A percentile compares a stretch with the other conserved stretches of the same genome.
Conservation (phyloP, 768 basidiomycete species). For the Trametes coccinea region DNA sequence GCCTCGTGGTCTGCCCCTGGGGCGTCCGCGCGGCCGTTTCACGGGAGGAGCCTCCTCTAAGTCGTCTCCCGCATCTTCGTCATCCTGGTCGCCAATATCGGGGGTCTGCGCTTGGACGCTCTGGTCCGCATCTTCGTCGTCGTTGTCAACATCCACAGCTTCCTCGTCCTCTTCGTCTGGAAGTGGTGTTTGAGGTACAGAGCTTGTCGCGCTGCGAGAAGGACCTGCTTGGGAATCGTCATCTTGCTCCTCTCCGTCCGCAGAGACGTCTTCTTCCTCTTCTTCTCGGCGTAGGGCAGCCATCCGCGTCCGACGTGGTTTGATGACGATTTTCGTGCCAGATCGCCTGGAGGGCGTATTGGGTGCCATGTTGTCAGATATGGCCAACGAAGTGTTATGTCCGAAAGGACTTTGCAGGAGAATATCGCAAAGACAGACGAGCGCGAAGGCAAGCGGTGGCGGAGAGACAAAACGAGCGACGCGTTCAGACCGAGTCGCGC, state of each 20-base stretch:
- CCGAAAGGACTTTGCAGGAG: neutral
- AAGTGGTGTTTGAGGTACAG: conserved; percentile 14
- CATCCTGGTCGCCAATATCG: conserved; percentile 30
- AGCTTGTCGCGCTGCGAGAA: conserved; percentile 5
- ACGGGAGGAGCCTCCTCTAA: conserved; percentile 24
- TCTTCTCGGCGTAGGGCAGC: conserved; percentile 6
- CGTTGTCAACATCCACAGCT: conserved; percentile 23
- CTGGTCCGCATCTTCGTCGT: conserved; percentile 37
- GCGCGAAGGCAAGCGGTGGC: neutral
- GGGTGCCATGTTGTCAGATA: conserved; percentile 16
- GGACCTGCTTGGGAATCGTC: conserved; percentile 1
- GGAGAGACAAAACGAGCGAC: neutral
- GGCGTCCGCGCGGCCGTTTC: conserved; percentile 28
- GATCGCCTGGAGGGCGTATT: conserved; percentile 17
- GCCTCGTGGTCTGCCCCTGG: conserved; percentile 26
- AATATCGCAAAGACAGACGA: neutral
- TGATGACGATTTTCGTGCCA: conserved; percentile 41
- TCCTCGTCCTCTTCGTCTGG: conserved; percentile 20
- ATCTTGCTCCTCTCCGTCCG: conserved; percentile 28
- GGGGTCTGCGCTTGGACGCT: conserved; percentile 33
- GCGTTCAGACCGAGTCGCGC: neutral
- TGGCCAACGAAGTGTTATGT: neutral
- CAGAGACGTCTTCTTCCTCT: conserved; percentile 14
- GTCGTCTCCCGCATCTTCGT: conserved; percentile 30
- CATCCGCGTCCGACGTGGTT: conserved; percentile 34